Evolutionary conservation across 768 basidiomycete species (phyloP).

Genomic region (Russula brevipes): DNA sequence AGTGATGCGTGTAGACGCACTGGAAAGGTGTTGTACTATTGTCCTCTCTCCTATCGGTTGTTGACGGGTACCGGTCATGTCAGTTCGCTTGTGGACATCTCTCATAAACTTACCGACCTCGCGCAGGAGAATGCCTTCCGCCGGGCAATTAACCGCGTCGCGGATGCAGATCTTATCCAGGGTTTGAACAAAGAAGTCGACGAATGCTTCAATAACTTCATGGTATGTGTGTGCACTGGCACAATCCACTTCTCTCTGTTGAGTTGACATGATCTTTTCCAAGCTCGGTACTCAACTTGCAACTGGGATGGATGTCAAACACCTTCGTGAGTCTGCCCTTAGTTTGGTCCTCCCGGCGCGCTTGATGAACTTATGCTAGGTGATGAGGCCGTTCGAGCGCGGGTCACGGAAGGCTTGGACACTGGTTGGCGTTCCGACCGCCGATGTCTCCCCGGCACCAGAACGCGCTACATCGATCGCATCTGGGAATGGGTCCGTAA

Average conservation of each 20-base stretch:
- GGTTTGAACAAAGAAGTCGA: conserved; percentile 13
- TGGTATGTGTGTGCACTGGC: background rate
- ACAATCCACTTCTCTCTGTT: background rate
- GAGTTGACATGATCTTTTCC: background rate
- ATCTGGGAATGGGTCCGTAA: conserved; percentile 19
- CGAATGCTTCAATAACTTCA: conserved; percentile 4
- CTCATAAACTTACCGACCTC: conserved; percentile 13
- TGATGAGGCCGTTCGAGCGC: conserved; percentile 12
- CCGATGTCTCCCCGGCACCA: conserved; percentile 20
- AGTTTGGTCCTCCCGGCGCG: background rate
- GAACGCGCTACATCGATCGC: conserved; percentile 15
- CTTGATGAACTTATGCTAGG: background rate
- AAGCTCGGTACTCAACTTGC: conserved; percentile 18
- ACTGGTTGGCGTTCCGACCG: conserved; percentile 16
- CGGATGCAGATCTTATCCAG: conserved; percentile 11
- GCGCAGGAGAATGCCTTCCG: conserved; percentile 19
- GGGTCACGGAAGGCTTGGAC: conserved; percentile 11
- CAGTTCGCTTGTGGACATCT: conserved; percentile 12
- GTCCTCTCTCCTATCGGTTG: background rate
- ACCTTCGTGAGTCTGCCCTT: conserved; percentile 12
- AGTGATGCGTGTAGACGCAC: conserved; percentile 1
- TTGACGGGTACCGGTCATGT: background rate
- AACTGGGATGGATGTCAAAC: conserved; percentile 12
- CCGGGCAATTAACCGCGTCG: conserved; percentile 17
- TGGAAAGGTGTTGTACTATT: background rate